phyloP scores from a whole-genome alignment of 495 filamentous ascomycete genomes.

The Podospora sp. region DNA sequence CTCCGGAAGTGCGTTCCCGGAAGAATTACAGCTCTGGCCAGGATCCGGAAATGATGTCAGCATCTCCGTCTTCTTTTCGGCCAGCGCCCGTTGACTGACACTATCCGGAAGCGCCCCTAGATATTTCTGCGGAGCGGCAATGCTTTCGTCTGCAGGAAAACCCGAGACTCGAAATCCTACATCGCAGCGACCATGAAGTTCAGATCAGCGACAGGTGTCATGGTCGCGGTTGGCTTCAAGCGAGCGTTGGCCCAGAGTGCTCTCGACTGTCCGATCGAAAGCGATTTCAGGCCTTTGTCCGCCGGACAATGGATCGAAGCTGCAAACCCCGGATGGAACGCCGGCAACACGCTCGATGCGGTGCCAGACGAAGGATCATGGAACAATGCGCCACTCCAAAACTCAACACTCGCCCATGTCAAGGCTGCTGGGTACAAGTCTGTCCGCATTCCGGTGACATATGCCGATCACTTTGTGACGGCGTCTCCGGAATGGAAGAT shows the following conservation, averaged over 20 bases:
- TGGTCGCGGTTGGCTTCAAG: neutral
- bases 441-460: slow-evolving; percentile 65
- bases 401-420: slow-evolving; percentile 53
- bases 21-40: neutral
- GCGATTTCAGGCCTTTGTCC: slow-evolving; percentile 58
- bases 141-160: neutral
- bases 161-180: neutral
- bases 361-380: slow-evolving; percentile 60
- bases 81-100: neutral
- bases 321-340: slow-evolving; percentile 63
- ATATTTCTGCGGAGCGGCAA: neutral
- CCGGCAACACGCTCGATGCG: slow-evolving; percentile 65
- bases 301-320: slow-evolving; percentile 72
- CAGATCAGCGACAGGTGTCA: neutral
- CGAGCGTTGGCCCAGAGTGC: neutral
- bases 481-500: slow-evolving; percentile 57
- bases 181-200: neutral
- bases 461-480: slow-evolving; percentile 57
- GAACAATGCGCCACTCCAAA: slow-evolving; percentile 57
- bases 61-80: neutral
- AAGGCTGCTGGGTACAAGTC: slow-evolving; percentile 60
- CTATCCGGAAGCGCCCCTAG: neutral
- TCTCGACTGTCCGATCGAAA: slow-evolving; percentile 7
- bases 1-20: neutral
- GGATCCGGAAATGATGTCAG: neutral